phyloP scores from a whole-genome alignment of 2,329 filamentous ascomycete genomes.

The Ceratocystiopsis sp. region DNA sequence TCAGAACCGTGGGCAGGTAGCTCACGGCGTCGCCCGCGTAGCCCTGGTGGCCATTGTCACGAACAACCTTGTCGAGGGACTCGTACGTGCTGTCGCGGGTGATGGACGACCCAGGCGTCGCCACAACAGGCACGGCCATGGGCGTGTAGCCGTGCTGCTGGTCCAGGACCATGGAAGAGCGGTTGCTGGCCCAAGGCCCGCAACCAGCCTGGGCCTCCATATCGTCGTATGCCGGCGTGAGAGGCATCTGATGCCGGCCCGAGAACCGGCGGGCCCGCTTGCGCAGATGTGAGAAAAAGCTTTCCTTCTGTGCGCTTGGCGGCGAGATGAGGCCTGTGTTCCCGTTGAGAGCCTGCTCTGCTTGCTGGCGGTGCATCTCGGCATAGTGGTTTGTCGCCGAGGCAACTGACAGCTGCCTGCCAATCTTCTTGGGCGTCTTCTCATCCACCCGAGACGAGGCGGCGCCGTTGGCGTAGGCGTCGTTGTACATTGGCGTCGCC shows the following conservation, averaged over 20 bases:
- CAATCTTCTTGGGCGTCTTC: slow-evolving; percentile 75
- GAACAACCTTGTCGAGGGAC: slow-evolving; percentile 40
- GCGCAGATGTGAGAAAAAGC: slow-evolving; percentile 93
- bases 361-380: slow-evolving; percentile 77
- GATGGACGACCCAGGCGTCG: slow-evolving; percentile 23
- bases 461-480: slow-evolving; percentile 26
- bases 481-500: slow-evolving; percentile 31
- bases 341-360: slow-evolving; percentile 78
- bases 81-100: slow-evolving; percentile 41
- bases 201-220: slow-evolving; percentile 87
- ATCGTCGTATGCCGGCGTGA: slow-evolving; percentile 67
- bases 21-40: slow-evolving; percentile 11
- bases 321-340: slow-evolving; percentile 60
- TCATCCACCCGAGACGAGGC: slow-evolving; percentile 30
- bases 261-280: slow-evolving; percentile 88
- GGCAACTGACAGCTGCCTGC: slow-evolving; percentile 79
- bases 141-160: slow-evolving; percentile 17
- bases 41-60: slow-evolving; percentile 29
- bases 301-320: slow-evolving; percentile 68
- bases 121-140: slow-evolving; percentile 15
- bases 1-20: slow-evolving; percentile 27
- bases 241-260: slow-evolving; percentile 69
- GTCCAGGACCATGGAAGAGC: slow-evolving; percentile 70
- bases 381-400: slow-evolving; percentile 88
- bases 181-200: slow-evolving; percentile 71